A percentile compares a stretch with the other conserved stretches of the same genome.
Evolutionary conservation across 176 grass and related monocot genomes (phyloP).

Genomic region (Chloris gayana): DNA sequence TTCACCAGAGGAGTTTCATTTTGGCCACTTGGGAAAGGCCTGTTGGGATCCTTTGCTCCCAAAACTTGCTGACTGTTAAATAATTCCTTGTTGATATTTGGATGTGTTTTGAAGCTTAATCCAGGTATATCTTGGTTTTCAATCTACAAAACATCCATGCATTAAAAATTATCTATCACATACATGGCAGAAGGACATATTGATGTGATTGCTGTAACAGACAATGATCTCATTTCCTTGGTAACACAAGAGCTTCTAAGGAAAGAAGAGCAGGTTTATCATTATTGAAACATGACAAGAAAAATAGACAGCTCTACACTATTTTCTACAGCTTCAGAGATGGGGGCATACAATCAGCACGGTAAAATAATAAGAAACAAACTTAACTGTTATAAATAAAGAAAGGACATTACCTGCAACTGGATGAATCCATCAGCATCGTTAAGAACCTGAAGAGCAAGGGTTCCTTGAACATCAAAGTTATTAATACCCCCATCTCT

Average conservation of each 20-base stretch:
- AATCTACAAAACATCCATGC: conserved; percentile 53
- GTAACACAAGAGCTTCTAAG: not conserved
- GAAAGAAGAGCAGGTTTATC: not conserved
- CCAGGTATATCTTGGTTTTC: conserved; percentile 73
- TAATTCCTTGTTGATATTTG: conserved; percentile 80
- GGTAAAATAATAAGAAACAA: not conserved
- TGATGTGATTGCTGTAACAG: not conserved
- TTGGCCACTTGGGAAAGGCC: conserved; percentile 82
- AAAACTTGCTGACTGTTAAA: conserved; percentile 78
- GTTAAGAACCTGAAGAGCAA: conserved; percentile 85
- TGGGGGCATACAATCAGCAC: not conserved
- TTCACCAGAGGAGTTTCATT: conserved; percentile 90
- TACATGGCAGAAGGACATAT: not conserved
- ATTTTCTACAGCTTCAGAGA: not conserved
- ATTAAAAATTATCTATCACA: conserved; percentile 13
- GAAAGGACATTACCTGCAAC: conserved; percentile 58
- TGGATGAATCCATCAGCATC: conserved; percentile 82
- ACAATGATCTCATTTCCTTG: not conserved
- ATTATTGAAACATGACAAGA: not conserved
- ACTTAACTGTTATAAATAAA: not conserved
- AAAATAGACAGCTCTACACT: not conserved
- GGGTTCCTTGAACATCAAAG: conserved; percentile 84
- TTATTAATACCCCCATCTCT: conserved; percentile 79
- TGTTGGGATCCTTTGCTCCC: conserved; percentile 88
- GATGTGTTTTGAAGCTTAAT: conserved; percentile 86